phyloP scores from a whole-genome alignment of 306 rosid species.

The Sindora glabra region DNA sequence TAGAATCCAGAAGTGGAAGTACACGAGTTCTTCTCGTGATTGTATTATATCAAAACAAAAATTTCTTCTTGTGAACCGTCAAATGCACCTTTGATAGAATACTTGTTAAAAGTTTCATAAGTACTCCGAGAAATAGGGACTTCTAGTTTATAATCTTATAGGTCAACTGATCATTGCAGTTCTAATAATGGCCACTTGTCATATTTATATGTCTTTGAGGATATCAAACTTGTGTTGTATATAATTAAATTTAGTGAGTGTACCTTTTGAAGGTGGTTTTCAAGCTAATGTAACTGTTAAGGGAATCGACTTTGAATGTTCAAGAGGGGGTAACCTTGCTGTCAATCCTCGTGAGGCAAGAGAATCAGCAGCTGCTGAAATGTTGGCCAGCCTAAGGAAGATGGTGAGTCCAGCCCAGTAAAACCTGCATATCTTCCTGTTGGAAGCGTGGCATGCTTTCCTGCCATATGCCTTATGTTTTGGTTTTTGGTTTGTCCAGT shows the following conservation, averaged over 20 bases:
- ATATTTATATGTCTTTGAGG: background rate
- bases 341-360: slow-evolving; percentile 28
- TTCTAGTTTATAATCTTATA: background rate
- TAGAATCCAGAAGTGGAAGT: background rate
- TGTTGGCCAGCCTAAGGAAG: slow-evolving; percentile 18
- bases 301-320: slow-evolving; percentile 53
- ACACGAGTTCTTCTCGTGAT: background rate
- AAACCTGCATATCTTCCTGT: background rate
- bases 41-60: too few relatives aligned
- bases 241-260: background rate
- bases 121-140: background rate
- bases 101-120: background rate
- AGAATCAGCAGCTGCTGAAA: slow-evolving; percentile 51
- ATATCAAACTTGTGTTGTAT: background rate
- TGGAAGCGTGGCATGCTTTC: background rate
- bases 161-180: background rate
- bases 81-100: background rate
- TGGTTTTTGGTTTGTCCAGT: background rate
- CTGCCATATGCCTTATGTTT: background rate
- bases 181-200: background rate
- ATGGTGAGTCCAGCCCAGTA: slow-evolving; percentile 15
- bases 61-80: background rate
- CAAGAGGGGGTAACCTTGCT: slow-evolving; percentile 22
- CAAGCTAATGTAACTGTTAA: slow-evolving; percentile 39
- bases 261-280: slow-evolving; percentile 48